Evolutionary conservation across 2,329 filamentous ascomycete genomes (phyloP).

Genomic region (Epichloe brachyelytri): DNA sequence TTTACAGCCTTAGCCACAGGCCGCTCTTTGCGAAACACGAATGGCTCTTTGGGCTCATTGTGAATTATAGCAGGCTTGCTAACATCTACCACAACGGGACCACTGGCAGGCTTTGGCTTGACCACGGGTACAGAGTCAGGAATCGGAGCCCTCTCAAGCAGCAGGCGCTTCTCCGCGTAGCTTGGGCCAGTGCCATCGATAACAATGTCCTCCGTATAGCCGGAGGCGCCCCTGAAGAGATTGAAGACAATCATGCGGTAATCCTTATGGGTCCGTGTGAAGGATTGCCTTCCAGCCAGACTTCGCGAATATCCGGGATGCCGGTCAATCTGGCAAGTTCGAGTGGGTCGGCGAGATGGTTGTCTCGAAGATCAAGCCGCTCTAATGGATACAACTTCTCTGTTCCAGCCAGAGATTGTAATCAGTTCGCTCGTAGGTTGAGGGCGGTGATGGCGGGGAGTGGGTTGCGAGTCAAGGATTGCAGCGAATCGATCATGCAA

Average conservation of each 20-base stretch:
- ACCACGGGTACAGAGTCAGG: constrained; percentile 66
- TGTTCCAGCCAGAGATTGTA: constrained; percentile 77
- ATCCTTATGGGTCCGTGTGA: constrained; percentile 71
- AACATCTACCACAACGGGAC: constrained; percentile 49
- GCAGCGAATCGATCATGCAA: constrained; percentile 93
- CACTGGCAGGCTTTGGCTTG: constrained; percentile 51
- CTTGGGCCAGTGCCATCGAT: constrained; percentile 76
- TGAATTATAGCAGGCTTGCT: constrained; percentile 54
- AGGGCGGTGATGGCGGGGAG: constrained; percentile 87
- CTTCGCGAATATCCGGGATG: constrained; percentile 81
- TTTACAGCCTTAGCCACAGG: constrained; percentile 38
- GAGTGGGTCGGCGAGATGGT: constrained; percentile 77
- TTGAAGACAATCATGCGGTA: constrained; percentile 93
- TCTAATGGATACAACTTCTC: constrained; percentile 83
- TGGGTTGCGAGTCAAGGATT: constrained; percentile 73
- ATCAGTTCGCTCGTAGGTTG: constrained; percentile 78
- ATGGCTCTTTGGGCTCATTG: constrained; percentile 33
- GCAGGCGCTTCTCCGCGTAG: constrained; percentile 73
- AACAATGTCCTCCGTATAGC: constrained; percentile 78
- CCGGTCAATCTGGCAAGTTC: constrained; percentile 82
- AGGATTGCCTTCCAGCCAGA: constrained; percentile 88
- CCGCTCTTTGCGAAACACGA: constrained; percentile 47
- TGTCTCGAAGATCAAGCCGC: constrained; percentile 81
- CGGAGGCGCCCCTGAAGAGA: constrained; percentile 78
- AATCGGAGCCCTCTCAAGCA: constrained; percentile 71